Base-by-base conservation (phyloP, 1,139 yeast genomes). In the Candida sp. region DNA sequence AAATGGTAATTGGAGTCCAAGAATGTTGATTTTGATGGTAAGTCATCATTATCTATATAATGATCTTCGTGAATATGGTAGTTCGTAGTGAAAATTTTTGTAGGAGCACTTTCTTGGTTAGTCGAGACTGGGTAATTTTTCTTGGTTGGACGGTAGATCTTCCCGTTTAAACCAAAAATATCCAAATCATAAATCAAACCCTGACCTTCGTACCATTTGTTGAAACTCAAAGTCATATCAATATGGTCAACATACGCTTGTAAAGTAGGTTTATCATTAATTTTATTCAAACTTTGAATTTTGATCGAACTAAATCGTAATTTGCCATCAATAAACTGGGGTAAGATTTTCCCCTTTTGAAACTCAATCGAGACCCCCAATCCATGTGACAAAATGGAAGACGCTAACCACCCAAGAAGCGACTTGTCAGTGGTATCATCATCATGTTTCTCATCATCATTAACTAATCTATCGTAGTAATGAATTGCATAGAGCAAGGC, bases 171-270 rank as follows among this genome's bases (percentile, higher is more conserved):
- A 0, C 93, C 93, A 42, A 68, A 74, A 1, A 85, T 66, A 44
- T 83, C 84, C 38, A 84, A 62, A 49, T 81, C 82, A 43, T 82
- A 69, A 35, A 85, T 76, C 27, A 86, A 63, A 0, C 95, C 95
- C 39, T 75, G 73, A 0, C 89, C 84, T 46, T 78, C 77, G 41
- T 81, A 72, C 91, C 91, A 85, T 58, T 85, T 85, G 38, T 73
- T 71, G 49, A 85, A 77, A 1, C 87, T 81, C 21, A 85, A 63
- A 0, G 85, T 76, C 35, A 84, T 56, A 49, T 79, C 81, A 48
- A 84, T 64, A 15, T 79, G 73, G 43, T 82, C 79, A 25, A 84
- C 68, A 12, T 63, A 64, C 27, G 83, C 73, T 8, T 66, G 60
- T 30, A 73, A 64, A 19, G 51, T 51, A 35, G 50, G 45, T 19